Base-by-base conservation (phyloP, 257 asterid species). In the Solanum acaule region DNA sequence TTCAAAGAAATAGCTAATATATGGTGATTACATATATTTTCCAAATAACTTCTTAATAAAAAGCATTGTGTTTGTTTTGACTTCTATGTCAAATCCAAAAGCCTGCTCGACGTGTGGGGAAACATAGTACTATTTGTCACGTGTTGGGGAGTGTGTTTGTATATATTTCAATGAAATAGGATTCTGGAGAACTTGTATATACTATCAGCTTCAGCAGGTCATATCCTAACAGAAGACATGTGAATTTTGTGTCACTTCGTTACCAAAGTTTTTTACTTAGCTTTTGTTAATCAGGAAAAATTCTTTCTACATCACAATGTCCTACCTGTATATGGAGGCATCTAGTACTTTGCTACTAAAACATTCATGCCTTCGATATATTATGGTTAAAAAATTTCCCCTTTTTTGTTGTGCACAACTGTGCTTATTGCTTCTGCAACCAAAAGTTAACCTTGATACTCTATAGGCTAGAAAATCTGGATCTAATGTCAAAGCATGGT, bases 401-500 rank as follows among this genome's bases (percentile, higher is more conserved):
- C 16, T 27, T 38, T 86, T 85, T 44, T 29, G 15, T 49, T 27
- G 33, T 56, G 71, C 42, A 7, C 33, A 42, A 10, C 44, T 61
- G 31, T 87, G 71, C 65, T 75, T 70, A 52, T 27, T 68, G 83
- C 18, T 44, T 49, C 27, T 27, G 40, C 18, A 44, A 79, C 25
- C 67, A 44, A 27, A 79, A 44, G 85, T 27, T 46, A 27, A 46
- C 38, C 27, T 16, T 46, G 67, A 10, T 79, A 46, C 3, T 10
- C 70, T 91, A 44, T 86, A 97, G 99, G 98, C 94, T 96, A 88
- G 99, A 97, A 89, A 97, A 97, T 92, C 95, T 97, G 63, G 99
- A 97, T 37, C 90, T 96, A 89, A 94, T 97, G 98, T 91, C 95
- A 42, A 95, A 93, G 93, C 94, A 96, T 88, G 98, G 99, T 81